phyloP scores from a whole-genome alignment of 139 green algal species.

The Coelastrella sp. region DNA sequence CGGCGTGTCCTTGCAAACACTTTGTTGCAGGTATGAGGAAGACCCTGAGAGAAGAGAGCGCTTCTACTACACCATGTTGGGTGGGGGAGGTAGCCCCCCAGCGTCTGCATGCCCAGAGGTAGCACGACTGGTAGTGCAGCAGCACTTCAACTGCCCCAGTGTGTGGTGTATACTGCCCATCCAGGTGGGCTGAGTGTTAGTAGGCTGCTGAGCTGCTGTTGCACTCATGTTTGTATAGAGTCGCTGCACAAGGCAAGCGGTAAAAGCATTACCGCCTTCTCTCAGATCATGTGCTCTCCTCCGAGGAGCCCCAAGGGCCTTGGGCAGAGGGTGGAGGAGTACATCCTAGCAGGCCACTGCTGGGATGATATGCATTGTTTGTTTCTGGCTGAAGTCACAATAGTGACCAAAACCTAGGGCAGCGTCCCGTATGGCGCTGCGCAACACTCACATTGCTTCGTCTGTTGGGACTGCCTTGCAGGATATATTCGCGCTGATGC shows the following conservation, averaged over 20 bases:
- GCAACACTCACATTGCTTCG: no score
- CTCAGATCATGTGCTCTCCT: no score
- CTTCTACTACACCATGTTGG: constrained; percentile 78
- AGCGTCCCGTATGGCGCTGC: no score
- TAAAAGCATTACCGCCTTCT: no score
- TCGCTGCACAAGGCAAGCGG: no score
- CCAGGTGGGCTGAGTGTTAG: constrained; percentile 63
- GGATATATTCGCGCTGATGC: constrained; percentile 48
- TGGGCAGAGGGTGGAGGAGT: no score
- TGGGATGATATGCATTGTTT: no score
- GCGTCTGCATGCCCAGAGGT: constrained; percentile 82
- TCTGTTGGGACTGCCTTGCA: neutral
- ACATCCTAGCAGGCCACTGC: no score
- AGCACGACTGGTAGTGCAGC: constrained; percentile 81
- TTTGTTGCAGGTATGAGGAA: constrained; percentile 80
- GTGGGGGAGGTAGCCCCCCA: constrained; percentile 52
- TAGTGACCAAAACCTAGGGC: no score
- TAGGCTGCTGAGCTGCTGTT: neutral
- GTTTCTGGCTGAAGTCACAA: no score
- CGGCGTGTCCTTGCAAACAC: neutral
- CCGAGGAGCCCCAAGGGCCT: no score
- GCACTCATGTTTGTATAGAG: neutral
- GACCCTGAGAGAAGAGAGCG: constrained; percentile 78
- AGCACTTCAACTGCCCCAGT: constrained; percentile 86
- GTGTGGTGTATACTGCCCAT: constrained; percentile 91